A percentile compares a stretch with the other conserved stretches of the same genome.
These are phyloP conservation scores for Purpureocillium takamizusanense DNA, from an alignment of 2,329 filamentous ascomycete species.

Conservation along the genomic window DNA sequence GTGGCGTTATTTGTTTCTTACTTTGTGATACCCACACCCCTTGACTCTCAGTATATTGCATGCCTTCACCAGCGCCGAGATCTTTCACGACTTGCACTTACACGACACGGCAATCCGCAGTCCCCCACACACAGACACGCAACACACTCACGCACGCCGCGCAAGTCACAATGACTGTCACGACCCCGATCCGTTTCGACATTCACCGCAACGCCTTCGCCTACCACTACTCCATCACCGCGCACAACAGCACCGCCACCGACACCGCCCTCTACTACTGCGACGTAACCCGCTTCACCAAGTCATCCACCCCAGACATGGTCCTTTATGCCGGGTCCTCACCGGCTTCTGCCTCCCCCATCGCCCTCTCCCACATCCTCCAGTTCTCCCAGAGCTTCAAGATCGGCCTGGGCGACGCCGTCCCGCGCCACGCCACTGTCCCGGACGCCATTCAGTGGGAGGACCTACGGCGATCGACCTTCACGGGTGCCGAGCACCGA, in stretches of 20 bases:
- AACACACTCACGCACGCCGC: too few species aligned
- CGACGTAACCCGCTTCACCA: neutral
- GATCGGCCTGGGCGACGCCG: neutral
- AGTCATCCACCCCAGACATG: neutral
- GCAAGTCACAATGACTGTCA: neutral
- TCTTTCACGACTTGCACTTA: too few species aligned
- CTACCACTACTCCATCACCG: neutral
- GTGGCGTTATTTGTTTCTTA: too few species aligned
- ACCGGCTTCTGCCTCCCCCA: neutral
- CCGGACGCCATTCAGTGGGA: slow-evolving; percentile 3
- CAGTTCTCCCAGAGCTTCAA: slow-evolving; percentile 4
- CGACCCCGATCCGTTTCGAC: neutral
- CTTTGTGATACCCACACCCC: too few species aligned
- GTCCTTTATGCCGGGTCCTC: neutral
- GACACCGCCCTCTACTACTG: neutral
- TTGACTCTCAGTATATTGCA: too few species aligned
- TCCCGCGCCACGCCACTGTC: neutral
- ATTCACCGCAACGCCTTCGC: neutral
- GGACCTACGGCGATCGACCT: neutral
- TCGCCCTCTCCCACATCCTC: neutral
- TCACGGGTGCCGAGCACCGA: neutral
- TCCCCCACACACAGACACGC: too few species aligned
- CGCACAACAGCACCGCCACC: neutral
- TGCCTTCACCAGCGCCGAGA: too few species aligned
- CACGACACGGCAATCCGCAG: too few species aligned